Percentiles rank a stretch among this genome's conserved stretches.
phyloP scores from a whole-genome alignment of 441 rosid genomes.

The Arabidopsis hybrid region DNA sequence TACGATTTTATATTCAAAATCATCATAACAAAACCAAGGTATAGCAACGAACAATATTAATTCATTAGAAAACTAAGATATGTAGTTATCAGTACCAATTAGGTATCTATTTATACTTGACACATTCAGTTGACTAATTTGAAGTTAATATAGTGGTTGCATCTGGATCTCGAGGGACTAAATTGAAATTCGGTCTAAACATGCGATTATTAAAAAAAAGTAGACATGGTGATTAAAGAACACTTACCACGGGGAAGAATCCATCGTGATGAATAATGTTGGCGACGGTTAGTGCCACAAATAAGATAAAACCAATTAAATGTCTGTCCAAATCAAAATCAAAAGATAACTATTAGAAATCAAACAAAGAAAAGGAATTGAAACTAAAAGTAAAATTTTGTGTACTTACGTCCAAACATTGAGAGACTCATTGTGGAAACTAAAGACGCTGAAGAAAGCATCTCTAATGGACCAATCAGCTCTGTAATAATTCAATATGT shows the following conservation, averaged over 20 bases:
- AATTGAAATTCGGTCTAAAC: neutral
- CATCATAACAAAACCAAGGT: slow-evolving; percentile 19
- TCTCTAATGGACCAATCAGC: slow-evolving; percentile 78
- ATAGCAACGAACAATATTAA: neutral
- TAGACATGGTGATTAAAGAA: slow-evolving; percentile 42
- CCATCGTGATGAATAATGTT: slow-evolving; percentile 55
- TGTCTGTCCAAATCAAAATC: slow-evolving; percentile 56
- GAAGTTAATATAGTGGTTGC: slow-evolving; percentile 23
- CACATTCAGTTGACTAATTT: slow-evolving; percentile 4
- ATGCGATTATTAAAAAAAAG: neutral
- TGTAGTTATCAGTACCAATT: neutral
- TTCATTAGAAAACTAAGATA: neutral
- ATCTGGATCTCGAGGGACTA: slow-evolving; percentile 49
- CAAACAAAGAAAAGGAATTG: neutral
- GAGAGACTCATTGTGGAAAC: slow-evolving; percentile 92
- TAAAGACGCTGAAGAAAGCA: slow-evolving; percentile 77
- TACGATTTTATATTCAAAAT: slow-evolving; percentile 20
- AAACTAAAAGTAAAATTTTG: neutral
- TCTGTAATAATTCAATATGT: slow-evolving; percentile 68
- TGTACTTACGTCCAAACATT: slow-evolving; percentile 87
- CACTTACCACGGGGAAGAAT: slow-evolving; percentile 61
- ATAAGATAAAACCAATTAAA: slow-evolving; percentile 77
- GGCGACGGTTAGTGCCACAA: slow-evolving; percentile 71
- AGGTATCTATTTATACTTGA: slow-evolving; percentile 11
- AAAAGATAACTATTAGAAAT: slow-evolving; percentile 12